phyloP scores from a whole-genome alignment of 768 basidiomycete genomes.

The Termitomyces sp. region DNA sequence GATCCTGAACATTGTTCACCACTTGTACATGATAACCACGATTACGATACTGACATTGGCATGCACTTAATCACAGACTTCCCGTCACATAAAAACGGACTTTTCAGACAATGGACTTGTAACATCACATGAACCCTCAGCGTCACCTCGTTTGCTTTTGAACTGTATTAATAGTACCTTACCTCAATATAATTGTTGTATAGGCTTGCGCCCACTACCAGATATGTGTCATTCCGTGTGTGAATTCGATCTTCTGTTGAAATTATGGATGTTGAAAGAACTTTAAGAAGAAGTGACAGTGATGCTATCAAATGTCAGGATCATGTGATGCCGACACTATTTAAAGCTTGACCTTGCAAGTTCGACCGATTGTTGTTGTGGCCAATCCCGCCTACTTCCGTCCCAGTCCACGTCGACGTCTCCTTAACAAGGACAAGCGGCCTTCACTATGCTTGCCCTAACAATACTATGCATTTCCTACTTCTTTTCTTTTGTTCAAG shows the following conservation, averaged over 20 bases:
- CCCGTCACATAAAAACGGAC: background rate
- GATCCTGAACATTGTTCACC: slow-evolving; percentile 1
- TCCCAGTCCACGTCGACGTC: slow-evolving; percentile 14
- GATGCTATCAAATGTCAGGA: slow-evolving; percentile 12
- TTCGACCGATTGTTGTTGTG: slow-evolving; percentile 7
- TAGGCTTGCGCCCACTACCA: slow-evolving; percentile 4
- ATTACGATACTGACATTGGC: slow-evolving; percentile 9
- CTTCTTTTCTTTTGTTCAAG: slow-evolving; percentile 23
- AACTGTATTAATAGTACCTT: slow-evolving; percentile 13
- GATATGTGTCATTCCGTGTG: background rate
- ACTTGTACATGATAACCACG: slow-evolving; percentile 6
- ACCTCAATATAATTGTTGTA: slow-evolving; percentile 7
- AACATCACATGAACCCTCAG: slow-evolving; percentile 5
- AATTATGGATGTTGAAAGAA: background rate
- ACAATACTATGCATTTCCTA: slow-evolving; percentile 25
- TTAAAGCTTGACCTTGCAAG: slow-evolving; percentile 11
- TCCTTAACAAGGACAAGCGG: slow-evolving; percentile 1
- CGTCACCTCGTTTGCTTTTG: background rate
- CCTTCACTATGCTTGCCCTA: slow-evolving; percentile 23
- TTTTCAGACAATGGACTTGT: slow-evolving; percentile 10
- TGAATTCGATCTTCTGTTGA: slow-evolving; percentile 5
- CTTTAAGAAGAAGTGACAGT: too few species aligned
- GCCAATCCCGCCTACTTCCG: slow-evolving; percentile 11
- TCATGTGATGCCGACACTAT: slow-evolving; percentile 17
- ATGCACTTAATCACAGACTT: slow-evolving; percentile 1